phyloP scores from a whole-genome alignment of 2,329 filamentous ascomycete species.

The Pseudogymnoascus sp. region DNA sequence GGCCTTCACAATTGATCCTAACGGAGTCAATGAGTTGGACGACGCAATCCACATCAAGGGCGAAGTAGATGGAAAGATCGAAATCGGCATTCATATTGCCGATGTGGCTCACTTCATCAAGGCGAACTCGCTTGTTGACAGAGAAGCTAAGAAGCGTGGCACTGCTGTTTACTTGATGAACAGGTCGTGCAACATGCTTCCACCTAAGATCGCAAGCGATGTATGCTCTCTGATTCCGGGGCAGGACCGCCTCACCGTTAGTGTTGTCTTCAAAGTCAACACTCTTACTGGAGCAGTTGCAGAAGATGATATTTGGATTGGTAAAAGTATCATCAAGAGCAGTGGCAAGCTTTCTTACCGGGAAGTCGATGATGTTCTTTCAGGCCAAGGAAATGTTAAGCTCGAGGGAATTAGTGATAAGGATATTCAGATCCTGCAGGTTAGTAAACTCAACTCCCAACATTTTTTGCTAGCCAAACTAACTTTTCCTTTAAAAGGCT shows the following conservation, averaged over 20 bases:
- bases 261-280: slow-evolving; percentile 87
- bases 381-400: slow-evolving; percentile 51
- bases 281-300: slow-evolving; percentile 67
- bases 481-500: slow-evolving; percentile 43
- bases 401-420: slow-evolving; percentile 60
- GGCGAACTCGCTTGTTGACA: slow-evolving; percentile 86
- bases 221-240: slow-evolving; percentile 80
- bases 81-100: slow-evolving; percentile 90
- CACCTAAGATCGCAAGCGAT: slow-evolving; percentile 74
- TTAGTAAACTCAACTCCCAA: slow-evolving; percentile 32
- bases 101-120: slow-evolving; percentile 98
- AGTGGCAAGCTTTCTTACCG: slow-evolving; percentile 74
- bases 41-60: slow-evolving; percentile 90
- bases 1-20: slow-evolving; percentile 86
- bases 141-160: slow-evolving; percentile 95
- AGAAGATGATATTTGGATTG: slow-evolving; percentile 87
- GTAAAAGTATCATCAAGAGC: slow-evolving; percentile 90
- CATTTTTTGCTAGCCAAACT: slow-evolving; percentile 17
- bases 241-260: slow-evolving; percentile 85
- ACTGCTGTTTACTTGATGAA: slow-evolving; percentile 94
- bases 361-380: slow-evolving; percentile 76
- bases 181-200: slow-evolving; percentile 75
- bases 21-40: slow-evolving; percentile 78
- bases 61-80: slow-evolving; percentile 73
- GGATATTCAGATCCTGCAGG: slow-evolving; percentile 72